Evolutionary conservation across 495 filamentous ascomycete species (phyloP), one percentile per base, ranked within the genome.

Genomic region (Entonaema liquescens): DNA sequence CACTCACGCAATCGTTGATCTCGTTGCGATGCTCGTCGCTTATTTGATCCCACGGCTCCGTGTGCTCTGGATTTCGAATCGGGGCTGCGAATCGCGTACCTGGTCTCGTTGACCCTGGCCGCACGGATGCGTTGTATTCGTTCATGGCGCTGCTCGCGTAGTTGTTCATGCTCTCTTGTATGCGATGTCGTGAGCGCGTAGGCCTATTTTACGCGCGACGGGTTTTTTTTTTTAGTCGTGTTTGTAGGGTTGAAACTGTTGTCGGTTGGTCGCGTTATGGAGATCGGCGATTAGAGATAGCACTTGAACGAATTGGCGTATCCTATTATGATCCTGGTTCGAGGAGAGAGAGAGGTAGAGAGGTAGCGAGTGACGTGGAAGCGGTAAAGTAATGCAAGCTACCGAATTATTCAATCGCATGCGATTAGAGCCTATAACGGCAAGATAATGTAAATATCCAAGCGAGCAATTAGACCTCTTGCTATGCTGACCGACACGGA

Each of bases 1-100:
- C n/a, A 80, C 89, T 72, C 86, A 95, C 93, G 63, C 93, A 94
- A 84, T 97, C 93, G 69, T 89, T 91, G 59, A 97, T 92, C 75
- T 97, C 93, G 73, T 95, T 93, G 57, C 89, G 84, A 75, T 97
- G 93, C 81, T 96, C 93, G 76, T 97, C 93, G 23, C 87, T 92
- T 73, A 95, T 71, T 9, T 77, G 75, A 47, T 77, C 75, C 75
- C 75, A 77, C 5, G 70, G 72, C 81, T 84, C 65, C 78, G 84
- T 54, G 54, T 54, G 63, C 36, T 77, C 75, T 40, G 72, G 66
- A 65, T 74, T 75, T 29, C 72, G 72, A 62, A 81, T 67, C 83
- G 73, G 72, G 3, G 68, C 56, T 12, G 75, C 69, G 35, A 70
- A 77, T 31, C 75, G 72, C 69, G 72, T 65, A n/a, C 72, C 72